Percentiles rank a stretch among this genome's conserved stretches.
Conservation (phyloP, 1,139 yeast species). For the Yamadazyma sp. region DNA sequence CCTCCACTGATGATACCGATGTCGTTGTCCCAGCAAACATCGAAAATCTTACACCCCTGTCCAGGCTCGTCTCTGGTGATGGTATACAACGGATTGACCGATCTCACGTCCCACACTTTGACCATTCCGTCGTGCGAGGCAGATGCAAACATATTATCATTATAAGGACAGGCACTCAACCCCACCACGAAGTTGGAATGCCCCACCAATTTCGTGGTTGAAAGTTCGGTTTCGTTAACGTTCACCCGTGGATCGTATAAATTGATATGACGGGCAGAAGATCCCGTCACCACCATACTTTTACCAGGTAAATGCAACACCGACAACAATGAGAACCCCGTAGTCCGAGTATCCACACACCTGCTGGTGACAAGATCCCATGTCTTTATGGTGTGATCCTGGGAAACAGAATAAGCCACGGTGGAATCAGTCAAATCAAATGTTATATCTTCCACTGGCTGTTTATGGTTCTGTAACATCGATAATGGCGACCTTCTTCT, state of each 20-base stretch:
- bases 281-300: constrained; percentile 83
- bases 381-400: constrained; percentile 91
- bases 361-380: constrained; percentile 91
- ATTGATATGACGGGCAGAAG: constrained; percentile 93
- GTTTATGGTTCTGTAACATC: constrained; percentile 74
- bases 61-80: constrained; percentile 58
- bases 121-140: constrained; percentile 96
- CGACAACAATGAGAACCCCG: constrained; percentile 84
- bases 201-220: constrained; percentile 69
- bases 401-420: constrained; percentile 91
- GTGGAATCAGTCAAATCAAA: constrained; percentile 72
- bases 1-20: constrained; percentile 93
- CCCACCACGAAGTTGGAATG: constrained; percentile 90
- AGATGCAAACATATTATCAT: constrained; percentile 78
- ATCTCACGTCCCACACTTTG: constrained; percentile 93
- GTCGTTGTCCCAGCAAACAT: constrained; percentile 78
- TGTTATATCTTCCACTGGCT: constrained; percentile 82
- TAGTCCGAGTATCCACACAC: constrained; percentile 82
- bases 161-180: constrained; percentile 70
- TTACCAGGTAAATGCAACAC: constrained; percentile 64
- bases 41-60: constrained; percentile 67
- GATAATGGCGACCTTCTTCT: constrained; percentile 81
- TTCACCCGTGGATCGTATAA: constrained; percentile 81
- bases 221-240: constrained; percentile 34
- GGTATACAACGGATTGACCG: constrained; percentile 83